These are phyloP conservation scores for Citrus mangshanensis DNA, from an alignment of 345 rosid genomes.

Conservation along the genomic window DNA sequence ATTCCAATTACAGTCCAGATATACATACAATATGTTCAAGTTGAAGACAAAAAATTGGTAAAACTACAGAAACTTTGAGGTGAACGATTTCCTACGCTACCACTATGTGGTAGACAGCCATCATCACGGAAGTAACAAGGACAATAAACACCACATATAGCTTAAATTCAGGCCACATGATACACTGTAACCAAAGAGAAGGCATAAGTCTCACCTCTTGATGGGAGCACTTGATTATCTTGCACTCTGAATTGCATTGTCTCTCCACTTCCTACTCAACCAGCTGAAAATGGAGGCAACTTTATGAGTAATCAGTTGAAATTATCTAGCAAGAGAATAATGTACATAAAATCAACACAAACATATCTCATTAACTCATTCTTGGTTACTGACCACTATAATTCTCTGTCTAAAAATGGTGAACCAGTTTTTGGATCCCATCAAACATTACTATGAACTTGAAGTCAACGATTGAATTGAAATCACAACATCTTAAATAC, in stretches of 20 bases:
- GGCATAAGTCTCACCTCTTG: slow-evolving; percentile 53
- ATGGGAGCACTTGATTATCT: slow-evolving; percentile 81
- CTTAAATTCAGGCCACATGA: neutral
- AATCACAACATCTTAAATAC: neutral
- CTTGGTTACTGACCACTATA: neutral
- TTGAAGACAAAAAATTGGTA: neutral
- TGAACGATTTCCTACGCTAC: neutral
- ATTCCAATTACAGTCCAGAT: slow-evolving; percentile 14
- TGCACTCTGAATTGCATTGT: slow-evolving; percentile 85
- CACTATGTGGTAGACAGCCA: neutral
- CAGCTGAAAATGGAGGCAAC: slow-evolving; percentile 42
- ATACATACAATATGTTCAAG: neutral
- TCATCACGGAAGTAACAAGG: neutral
- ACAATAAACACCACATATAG: neutral
- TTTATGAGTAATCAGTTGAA: slow-evolving; percentile 7
- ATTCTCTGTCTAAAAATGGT: neutral
- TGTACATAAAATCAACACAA: neutral
- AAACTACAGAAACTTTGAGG: neutral
- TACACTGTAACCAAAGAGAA: neutral
- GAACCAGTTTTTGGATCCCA: neutral
- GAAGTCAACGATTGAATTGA: neutral
- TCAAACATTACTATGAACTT: neutral
- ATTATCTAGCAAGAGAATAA: neutral
- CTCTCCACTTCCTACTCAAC: slow-evolving; percentile 87
- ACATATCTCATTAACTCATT: neutral